Evolutionary conservation across 202 grass and related monocot species (phyloP).

Genomic region (Schoenoplectus triqueter): DNA sequence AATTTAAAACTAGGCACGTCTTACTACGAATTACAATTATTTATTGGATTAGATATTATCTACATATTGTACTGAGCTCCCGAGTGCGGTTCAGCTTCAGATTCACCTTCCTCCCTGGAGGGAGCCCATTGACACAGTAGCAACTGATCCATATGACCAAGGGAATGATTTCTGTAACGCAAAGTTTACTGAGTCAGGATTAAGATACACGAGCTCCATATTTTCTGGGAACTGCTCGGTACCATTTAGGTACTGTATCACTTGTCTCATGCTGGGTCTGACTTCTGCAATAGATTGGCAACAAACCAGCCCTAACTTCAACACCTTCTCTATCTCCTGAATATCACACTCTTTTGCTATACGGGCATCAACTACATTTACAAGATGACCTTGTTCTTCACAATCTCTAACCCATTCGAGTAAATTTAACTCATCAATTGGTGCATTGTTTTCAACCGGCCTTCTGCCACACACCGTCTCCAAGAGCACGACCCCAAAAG

Average conservation of each 20-base stretch:
- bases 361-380: conserved; percentile 43
- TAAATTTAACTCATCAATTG: conserved; percentile 38
- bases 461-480: conserved; percentile 48
- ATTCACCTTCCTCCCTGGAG: conserved; percentile 37
- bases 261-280: conserved; percentile 52
- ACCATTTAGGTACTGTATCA: conserved; percentile 51
- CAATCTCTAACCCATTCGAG: conserved; percentile 52
- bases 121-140: conserved; percentile 29
- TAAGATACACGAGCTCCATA: conserved; percentile 33
- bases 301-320: conserved; percentile 49
- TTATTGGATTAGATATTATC: neutral
- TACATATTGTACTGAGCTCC: neutral
- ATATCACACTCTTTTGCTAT: conserved; percentile 35
- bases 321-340: conserved; percentile 44
- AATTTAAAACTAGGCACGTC: neutral
- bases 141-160: conserved; percentile 34
- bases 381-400: conserved; percentile 35
- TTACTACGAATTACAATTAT: neutral
- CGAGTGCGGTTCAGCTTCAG: neutral
- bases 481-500: conserved; percentile 53
- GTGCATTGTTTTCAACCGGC: conserved; percentile 44
- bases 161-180: conserved; percentile 25
- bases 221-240: conserved; percentile 41
- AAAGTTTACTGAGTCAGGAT: conserved; percentile 32
- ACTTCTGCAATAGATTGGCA: conserved; percentile 43